Conservation (phyloP, 2,329 filamentous ascomycete species). For the Beauveria sp. region DNA sequence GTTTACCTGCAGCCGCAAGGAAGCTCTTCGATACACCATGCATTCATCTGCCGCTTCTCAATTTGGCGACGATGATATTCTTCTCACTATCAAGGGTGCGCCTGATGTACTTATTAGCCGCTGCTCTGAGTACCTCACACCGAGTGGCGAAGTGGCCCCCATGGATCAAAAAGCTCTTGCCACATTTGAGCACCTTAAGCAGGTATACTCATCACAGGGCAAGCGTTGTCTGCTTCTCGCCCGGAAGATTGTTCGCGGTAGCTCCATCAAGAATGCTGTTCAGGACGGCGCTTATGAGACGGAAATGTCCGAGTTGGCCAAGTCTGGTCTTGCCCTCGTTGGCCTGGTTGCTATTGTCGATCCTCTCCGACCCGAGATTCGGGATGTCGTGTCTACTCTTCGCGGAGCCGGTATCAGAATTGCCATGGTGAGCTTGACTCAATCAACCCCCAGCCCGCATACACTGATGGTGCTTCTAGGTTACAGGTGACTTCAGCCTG, state of each 20-base stretch:
- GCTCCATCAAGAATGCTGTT: constrained; percentile 29
- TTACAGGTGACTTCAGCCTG: constrained; percentile 70
- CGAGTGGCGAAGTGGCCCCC: constrained; percentile 43
- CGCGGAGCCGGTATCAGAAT: constrained; percentile 65
- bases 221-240: constrained; percentile 61
- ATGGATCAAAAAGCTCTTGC: constrained; percentile 39
- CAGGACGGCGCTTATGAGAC: constrained; percentile 42
- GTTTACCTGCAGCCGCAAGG: constrained; percentile 36
- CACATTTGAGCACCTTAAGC: constrained; percentile 52
- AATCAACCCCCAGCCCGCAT: not conserved
- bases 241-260: constrained; percentile 45
- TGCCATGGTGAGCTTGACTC: constrained; percentile 52
- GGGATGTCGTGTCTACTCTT: constrained; percentile 56
- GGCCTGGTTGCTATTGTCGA: constrained; percentile 74
- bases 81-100: constrained; percentile 72
- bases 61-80: constrained; percentile 31
- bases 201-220: constrained; percentile 60
- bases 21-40: constrained; percentile 28
- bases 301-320: constrained; percentile 46
- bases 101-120: constrained; percentile 64
- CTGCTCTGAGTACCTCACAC: constrained; percentile 49
- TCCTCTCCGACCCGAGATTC: constrained; percentile 67
- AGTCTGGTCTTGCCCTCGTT: constrained; percentile 56
- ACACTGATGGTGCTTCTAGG: constrained; percentile 25
- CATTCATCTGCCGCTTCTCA: constrained; percentile 24